A percentile compares a stretch with the other conserved stretches of the same genome.
These are phyloP conservation scores for Hypocreales sp. DNA, from an alignment of 2,329 filamentous ascomycete species.

Conservation along the genomic window DNA sequence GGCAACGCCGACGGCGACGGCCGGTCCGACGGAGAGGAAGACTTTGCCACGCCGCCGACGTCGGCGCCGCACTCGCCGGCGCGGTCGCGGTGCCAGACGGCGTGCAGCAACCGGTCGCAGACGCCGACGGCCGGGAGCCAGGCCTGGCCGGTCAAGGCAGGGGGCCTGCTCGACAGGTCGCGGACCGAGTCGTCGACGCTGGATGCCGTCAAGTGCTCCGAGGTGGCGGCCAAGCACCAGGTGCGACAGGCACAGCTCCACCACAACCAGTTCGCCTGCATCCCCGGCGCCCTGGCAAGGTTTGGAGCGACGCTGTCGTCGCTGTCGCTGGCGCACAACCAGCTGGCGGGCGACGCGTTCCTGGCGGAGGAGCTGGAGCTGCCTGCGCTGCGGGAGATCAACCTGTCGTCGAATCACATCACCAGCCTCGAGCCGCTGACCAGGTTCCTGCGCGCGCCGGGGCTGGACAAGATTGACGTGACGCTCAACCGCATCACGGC, in stretches of 20 bases:
- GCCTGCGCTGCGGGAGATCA: slow-evolving; percentile 61
- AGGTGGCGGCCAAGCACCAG: slow-evolving; percentile 34
- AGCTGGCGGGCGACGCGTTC: slow-evolving; percentile 48
- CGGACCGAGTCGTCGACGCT: slow-evolving; percentile 47
- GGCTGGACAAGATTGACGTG: slow-evolving; percentile 62
- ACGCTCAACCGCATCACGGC: slow-evolving; percentile 66
- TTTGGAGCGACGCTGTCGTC: slow-evolving; percentile 56
- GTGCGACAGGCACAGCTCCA: slow-evolving; percentile 51
- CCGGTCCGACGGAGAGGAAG: slow-evolving; percentile 33
- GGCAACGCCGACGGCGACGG: slow-evolving; percentile 24
- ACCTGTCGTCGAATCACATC: slow-evolving; percentile 59
- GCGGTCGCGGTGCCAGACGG: slow-evolving; percentile 31
- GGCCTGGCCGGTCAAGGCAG: slow-evolving; percentile 38
- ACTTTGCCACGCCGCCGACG: slow-evolving; percentile 43
- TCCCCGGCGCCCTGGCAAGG: slow-evolving; percentile 57
- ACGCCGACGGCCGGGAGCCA: slow-evolving; percentile 25
- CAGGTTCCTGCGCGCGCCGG: slow-evolving; percentile 53
- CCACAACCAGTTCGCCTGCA: slow-evolving; percentile 55
- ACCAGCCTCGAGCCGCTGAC: slow-evolving; percentile 52
- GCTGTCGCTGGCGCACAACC: slow-evolving; percentile 63
- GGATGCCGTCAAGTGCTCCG: slow-evolving; percentile 40
- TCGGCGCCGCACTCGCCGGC: slow-evolving; percentile 34
- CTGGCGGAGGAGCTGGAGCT: slow-evolving; percentile 53
- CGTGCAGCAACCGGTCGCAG: slow-evolving; percentile 25
- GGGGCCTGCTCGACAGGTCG: slow-evolving; percentile 56